Conservation (phyloP, 495 filamentous ascomycete genomes). For the Parathielavia appendiculata region DNA sequence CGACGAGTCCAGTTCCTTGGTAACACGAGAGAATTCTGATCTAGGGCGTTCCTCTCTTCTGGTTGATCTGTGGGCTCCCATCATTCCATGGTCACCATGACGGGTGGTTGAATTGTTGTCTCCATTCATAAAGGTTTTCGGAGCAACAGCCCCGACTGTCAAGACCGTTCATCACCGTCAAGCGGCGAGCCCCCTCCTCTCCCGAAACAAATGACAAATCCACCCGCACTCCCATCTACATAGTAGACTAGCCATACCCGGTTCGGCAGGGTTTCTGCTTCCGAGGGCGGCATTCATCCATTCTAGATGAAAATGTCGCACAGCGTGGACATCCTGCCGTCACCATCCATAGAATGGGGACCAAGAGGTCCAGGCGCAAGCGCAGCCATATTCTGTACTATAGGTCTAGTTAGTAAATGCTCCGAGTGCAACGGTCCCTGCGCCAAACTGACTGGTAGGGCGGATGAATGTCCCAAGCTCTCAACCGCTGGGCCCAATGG, state of each 20-base stretch:
- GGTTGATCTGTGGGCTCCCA: neutral
- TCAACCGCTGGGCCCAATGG: no score
- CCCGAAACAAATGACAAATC: no score
- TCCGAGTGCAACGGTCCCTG: slow-evolving; percentile 1
- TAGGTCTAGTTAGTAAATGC: neutral
- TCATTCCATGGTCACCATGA: no score
- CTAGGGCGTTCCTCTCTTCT: no score
- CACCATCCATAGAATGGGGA: neutral
- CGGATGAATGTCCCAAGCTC: neutral
- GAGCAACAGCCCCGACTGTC: no score
- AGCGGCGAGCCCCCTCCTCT: no score
- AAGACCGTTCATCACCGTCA: no score
- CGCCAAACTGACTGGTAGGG: neutral
- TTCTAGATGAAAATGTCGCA: neutral
- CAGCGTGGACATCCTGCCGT: neutral
- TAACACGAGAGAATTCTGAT: neutral
- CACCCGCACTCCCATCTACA: no score
- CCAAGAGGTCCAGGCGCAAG: neutral
- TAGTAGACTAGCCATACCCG: neutral
- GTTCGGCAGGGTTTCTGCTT: neutral
- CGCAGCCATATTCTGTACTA: neutral
- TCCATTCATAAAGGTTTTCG: no score
- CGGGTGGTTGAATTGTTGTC: no score
- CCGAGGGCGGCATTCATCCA: neutral
- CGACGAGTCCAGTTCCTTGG: neutral